A percentile compares a stretch with the other conserved stretches of the same genome.
Conservation (phyloP, 192 early-diverging fungal species). For the Coemansia sp. region DNA sequence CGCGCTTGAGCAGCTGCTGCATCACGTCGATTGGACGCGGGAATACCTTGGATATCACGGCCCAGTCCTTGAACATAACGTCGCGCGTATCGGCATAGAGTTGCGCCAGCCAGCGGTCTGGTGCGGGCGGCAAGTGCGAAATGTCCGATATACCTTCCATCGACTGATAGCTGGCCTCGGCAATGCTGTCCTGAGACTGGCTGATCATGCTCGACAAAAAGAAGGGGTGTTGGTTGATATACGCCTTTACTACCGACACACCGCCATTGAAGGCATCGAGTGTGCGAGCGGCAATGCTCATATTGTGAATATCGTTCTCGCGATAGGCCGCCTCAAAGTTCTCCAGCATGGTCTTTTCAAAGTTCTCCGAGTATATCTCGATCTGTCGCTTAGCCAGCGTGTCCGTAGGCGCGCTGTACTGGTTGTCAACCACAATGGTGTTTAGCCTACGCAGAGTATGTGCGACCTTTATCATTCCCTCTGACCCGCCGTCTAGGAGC, state of each 20-base stretch:
- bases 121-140: slow-evolving; percentile 58
- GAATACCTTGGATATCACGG: slow-evolving; percentile 91
- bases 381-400: slow-evolving; percentile 78
- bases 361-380: slow-evolving; percentile 89
- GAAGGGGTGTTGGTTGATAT: slow-evolving; percentile 97
- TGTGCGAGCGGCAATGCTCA: slow-evolving; percentile 82
- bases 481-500: slow-evolving; percentile 71
- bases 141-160: slow-evolving; percentile 54
- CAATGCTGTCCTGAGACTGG: slow-evolving; percentile 59
- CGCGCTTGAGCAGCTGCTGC: slow-evolving; percentile 91
- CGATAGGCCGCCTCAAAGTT: slow-evolving; percentile 87
- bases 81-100: slow-evolving; percentile 85
- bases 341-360: slow-evolving; percentile 88
- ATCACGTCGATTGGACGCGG: slow-evolving; percentile 88
- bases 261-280: slow-evolving; percentile 97
- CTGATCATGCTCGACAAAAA: slow-evolving; percentile 82
- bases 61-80: slow-evolving; percentile 86
- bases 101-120: slow-evolving; percentile 71
- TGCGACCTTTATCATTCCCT: slow-evolving; percentile 89
- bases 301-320: slow-evolving; percentile 65
- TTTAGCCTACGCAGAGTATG: slow-evolving; percentile 82
- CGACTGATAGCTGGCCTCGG: slow-evolving; percentile 50
- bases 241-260: slow-evolving; percentile 89
- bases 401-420: slow-evolving; percentile 46
- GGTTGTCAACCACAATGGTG: slow-evolving; percentile 62